These are phyloP conservation scores for Trifolium pratense DNA, from an alignment of 306 rosid genomes.

Conservation along the genomic window DNA sequence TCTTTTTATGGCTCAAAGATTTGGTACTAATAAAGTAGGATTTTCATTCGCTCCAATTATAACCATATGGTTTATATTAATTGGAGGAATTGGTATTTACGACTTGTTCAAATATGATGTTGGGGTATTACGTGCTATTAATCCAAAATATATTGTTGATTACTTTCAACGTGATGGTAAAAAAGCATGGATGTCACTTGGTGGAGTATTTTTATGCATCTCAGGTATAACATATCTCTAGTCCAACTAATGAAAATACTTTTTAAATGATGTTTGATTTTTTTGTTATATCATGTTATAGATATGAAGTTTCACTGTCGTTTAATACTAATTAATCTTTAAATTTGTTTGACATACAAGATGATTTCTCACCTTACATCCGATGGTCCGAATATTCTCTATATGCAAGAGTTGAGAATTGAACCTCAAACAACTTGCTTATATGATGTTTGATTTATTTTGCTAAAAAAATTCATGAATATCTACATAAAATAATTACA, in stretches of 20 bases:
- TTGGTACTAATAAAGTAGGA: constrained; percentile 50
- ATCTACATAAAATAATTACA: too few species aligned
- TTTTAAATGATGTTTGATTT: too few species aligned
- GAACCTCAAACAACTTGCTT: too few species aligned
- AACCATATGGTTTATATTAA: constrained; percentile 37
- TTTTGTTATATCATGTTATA: too few species aligned
- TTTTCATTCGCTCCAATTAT: constrained; percentile 37
- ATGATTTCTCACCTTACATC: too few species aligned
- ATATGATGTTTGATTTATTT: too few species aligned
- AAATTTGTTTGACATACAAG: too few species aligned
- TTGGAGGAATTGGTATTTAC: constrained; percentile 40
- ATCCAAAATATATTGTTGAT: constrained; percentile 44
- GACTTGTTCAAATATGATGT: constrained; percentile 42
- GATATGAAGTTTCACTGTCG: neutral
- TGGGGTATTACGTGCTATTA: constrained; percentile 43
- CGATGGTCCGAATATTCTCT: too few species aligned
- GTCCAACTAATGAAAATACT: too few species aligned
- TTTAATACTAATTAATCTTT: too few species aligned
- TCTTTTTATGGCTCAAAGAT: constrained; percentile 40
- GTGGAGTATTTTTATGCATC: constrained; percentile 47
- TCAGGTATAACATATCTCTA: constrained; percentile 23
- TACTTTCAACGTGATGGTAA: constrained; percentile 47
- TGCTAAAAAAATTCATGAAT: too few species aligned
- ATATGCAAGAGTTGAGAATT: too few species aligned
- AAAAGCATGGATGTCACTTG: constrained; percentile 46